A percentile compares a stretch with the other conserved stretches of the same genome.
Conservation (phyloP, 352 stramenopile genomes). For the Pythium aquatile region DNA sequence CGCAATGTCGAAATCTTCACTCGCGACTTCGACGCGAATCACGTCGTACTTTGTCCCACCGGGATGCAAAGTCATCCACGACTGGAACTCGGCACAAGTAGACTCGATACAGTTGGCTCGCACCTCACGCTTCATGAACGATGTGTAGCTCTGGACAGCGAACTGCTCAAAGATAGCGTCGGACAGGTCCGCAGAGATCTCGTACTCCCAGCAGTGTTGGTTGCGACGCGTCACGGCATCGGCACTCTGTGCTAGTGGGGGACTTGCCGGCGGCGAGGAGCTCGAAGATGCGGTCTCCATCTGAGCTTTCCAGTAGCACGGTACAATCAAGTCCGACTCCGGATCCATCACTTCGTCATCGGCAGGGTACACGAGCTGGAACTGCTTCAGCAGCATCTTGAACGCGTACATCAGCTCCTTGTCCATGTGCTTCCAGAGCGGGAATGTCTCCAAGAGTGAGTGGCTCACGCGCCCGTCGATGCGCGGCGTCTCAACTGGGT, state of each 20-base stretch:
- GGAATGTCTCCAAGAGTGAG: not conserved
- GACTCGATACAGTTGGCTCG: constrained; percentile 13
- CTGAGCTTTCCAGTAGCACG: constrained; percentile 5
- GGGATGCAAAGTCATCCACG: not conserved
- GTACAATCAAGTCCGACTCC: constrained; percentile 24
- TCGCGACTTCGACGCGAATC: constrained; percentile 22
- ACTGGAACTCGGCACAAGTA: constrained; percentile 14
- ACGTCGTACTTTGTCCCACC: constrained; percentile 7
- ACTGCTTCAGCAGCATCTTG: constrained; percentile 29
- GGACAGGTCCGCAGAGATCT: constrained; percentile 22
- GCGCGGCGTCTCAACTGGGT: constrained; percentile 1
- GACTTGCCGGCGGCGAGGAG: too few relatives aligned
- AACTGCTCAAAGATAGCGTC: constrained; percentile 35
- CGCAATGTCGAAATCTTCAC: not conserved
- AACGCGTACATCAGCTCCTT: constrained; percentile 24
- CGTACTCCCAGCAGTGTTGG: constrained; percentile 28
- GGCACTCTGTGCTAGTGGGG: too few relatives aligned
- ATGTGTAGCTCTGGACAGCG: constrained; percentile 27
- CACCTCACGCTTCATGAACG: constrained; percentile 13
- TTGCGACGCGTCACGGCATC: too few relatives aligned
- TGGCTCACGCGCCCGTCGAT: not conserved
- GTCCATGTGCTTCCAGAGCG: constrained; percentile 24
- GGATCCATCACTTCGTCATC: constrained; percentile 16
- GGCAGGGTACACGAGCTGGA: constrained; percentile 22
- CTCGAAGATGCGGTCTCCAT: not conserved